Evolutionary conservation across 1,284 basidiomycete genomes (phyloP).

Genomic region (Sanguinoderma infundibulare): DNA sequence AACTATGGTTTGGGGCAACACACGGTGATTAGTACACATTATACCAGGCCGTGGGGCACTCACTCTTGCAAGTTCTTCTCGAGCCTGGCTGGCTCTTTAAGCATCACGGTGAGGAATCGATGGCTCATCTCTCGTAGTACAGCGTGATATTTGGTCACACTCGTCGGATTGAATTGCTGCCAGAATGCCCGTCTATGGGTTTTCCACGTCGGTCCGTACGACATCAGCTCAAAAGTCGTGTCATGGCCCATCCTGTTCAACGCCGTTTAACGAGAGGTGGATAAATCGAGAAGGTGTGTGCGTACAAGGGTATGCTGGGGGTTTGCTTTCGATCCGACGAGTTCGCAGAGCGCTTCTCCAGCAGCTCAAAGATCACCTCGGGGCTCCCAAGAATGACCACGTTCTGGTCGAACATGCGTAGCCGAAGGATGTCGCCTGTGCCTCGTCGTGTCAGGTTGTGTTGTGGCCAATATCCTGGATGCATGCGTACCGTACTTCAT

Average conservation of each 20-base stretch:
- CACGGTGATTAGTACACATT: background rate
- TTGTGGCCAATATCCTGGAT: no score
- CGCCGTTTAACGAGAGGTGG: background rate
- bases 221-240: background rate
- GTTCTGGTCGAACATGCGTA: constrained; percentile 25
- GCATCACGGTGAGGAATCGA: constrained; percentile 6
- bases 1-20: background rate
- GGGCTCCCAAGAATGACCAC: constrained; percentile 25
- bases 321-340: constrained; percentile 13
- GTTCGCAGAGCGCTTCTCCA: constrained; percentile 18
- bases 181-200: background rate
- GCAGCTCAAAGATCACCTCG: constrained; percentile 11
- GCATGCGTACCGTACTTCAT: background rate
- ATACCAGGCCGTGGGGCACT: background rate
- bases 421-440: constrained; percentile 27
- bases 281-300: background rate
- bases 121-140: background rate
- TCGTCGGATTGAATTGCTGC: constrained; percentile 9
- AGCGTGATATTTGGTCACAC: background rate
- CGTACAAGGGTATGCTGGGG: background rate
- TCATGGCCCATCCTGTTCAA: background rate
- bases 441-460: background rate
- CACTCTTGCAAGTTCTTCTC: background rate
- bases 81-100: background rate
- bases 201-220: constrained; percentile 1